Conservation (phyloP, 169 alveolate species). For the Pseudocohnilembus persalinus region DNA sequence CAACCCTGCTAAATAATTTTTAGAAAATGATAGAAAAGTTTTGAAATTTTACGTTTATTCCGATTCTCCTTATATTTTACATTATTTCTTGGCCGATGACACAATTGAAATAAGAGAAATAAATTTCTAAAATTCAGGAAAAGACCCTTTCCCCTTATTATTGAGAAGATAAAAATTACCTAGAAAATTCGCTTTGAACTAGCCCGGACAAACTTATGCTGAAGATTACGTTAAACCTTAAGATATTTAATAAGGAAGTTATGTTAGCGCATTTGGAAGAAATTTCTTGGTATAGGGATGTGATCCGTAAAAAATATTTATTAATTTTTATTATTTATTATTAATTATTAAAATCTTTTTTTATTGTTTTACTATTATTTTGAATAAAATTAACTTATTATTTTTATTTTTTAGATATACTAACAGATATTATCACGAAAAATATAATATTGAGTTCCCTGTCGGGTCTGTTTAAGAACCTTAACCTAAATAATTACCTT, state of each 20-base stretch:
- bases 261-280: slow-evolving; percentile 72
- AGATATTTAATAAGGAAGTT: slow-evolving; percentile 72
- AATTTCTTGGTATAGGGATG: slow-evolving; percentile 75
- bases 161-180: slow-evolving; percentile 78
- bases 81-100: slow-evolving; percentile 84
- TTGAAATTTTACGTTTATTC: slow-evolving; percentile 76
- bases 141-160: slow-evolving; percentile 76
- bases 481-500: slow-evolving; percentile 35
- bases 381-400: no score
- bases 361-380: no score
- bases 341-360: no score
- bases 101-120: slow-evolving; percentile 85
- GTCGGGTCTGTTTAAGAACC: slow-evolving; percentile 51
- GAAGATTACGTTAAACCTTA: slow-evolving; percentile 63
- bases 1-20: slow-evolving; percentile 65
- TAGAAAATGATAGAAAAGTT: slow-evolving; percentile 87
- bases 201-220: slow-evolving; percentile 74
- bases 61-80: slow-evolving; percentile 69
- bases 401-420: slow-evolving; percentile 74
- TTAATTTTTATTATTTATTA: no score
- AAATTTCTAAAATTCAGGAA: slow-evolving; percentile 76
- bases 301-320: slow-evolving; percentile 39
- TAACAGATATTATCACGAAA: slow-evolving; percentile 67
- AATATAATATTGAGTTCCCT: slow-evolving; percentile 68
- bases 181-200: slow-evolving; percentile 60